Evolutionary conservation across 2,329 filamentous ascomycete species (phyloP).

Genomic region (Phialocephala subalpina): DNA sequence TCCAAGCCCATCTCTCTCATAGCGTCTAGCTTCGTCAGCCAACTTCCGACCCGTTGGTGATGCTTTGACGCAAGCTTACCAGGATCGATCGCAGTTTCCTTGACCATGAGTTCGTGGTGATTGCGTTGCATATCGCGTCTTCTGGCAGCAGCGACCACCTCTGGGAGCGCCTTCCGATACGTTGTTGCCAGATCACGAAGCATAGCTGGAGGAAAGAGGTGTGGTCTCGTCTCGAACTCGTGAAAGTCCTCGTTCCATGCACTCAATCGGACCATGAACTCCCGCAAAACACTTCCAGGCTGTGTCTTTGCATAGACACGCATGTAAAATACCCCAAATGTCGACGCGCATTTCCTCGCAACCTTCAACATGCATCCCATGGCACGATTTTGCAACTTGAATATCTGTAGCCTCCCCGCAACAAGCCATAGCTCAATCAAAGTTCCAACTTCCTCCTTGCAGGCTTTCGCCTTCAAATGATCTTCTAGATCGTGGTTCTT

Average conservation of each 20-base stretch:
- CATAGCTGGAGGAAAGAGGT: not conserved
- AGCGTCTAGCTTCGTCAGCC: not conserved
- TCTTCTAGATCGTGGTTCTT: not conserved
- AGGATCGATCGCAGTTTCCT: not conserved
- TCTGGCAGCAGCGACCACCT: not conserved
- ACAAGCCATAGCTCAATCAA: not conserved
- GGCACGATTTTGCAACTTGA: constrained; percentile 15
- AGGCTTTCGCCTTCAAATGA: not conserved
- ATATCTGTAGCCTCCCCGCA: not conserved
- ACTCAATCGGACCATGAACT: not conserved
- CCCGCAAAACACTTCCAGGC: not conserved
- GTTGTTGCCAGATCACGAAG: not conserved
- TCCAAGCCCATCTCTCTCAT: not conserved
- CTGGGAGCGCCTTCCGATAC: not conserved
- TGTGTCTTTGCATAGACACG: not conserved
- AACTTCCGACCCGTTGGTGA: not conserved
- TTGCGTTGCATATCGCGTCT: not conserved
- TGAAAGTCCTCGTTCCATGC: not conserved
- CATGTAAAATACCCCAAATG: not conserved
- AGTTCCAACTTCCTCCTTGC: not conserved
- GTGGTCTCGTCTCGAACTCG: constrained; percentile 2
- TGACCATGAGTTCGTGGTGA: not conserved
- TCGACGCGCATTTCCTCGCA: not conserved
- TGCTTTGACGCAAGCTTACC: not conserved
- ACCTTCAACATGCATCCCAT: constrained; percentile 4